Base-by-base conservation (phyloP, 1,284 basidiomycete genomes). In the Leccinum solheimii region DNA sequence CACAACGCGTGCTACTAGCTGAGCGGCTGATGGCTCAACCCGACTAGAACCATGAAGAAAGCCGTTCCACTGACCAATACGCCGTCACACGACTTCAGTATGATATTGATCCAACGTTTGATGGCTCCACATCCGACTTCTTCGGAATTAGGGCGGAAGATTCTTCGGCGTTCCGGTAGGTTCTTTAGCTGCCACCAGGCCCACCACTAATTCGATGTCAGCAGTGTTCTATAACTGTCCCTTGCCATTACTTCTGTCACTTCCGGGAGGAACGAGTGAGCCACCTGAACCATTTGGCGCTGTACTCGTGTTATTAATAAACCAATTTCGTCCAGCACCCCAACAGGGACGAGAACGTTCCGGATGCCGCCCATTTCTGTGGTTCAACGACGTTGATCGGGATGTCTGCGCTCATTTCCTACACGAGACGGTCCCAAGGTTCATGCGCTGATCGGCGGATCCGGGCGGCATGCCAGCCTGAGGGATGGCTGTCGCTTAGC, bases 341-440 rank as follows among this genome's bases (percentile, higher is more conserved):
- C 14, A 21, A 13, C 40, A 5, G 21, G 16, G 14, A 63, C 13
- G 21, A 16, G 14, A 30, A 21, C n/a, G 11, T n/a, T 16, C 27
- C n/a, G 8, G 26, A 60, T 71, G 65, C 65, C 65, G 57, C 59
- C 62, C 60, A 45, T 61, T 63, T 51, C 48, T 27, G 38, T 23
- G 54, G 57, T 58, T 58, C 55, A 56, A 60, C 23, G 14, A 43
- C n/a, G 26, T 26, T 62, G 45, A 43, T 55, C 5, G 40, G 49
- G 32, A 32, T 40, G 10, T 49, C 32, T 21, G 43, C 40, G 27
- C 23, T 53, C 21, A 60, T 70, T 67, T 61, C 64, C 26, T 62
- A 65, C 57, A 58, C 19, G 54, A 32, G 16, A 27, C 38, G 58
- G 16, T 50, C 56, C 57, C 57, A 58, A 54, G 19, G 30, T 49